Base-by-base conservation (phyloP, 495 filamentous ascomycete species). In the Tuber aestivum region DNA sequence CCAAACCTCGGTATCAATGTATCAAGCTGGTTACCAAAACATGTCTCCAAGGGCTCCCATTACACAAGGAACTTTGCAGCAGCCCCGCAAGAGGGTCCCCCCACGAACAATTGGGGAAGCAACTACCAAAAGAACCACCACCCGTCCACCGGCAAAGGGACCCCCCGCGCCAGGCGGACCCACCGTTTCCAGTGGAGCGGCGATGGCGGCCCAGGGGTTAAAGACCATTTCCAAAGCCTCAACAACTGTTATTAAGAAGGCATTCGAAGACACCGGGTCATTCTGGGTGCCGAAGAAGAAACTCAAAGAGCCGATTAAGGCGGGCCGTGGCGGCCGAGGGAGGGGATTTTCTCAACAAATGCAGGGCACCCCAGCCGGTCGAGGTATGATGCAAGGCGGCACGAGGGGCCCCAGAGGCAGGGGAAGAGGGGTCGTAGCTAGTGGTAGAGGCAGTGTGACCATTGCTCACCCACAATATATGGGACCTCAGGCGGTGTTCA, bases 201-300 rank as follows among this genome's bases (percentile, higher is more conserved):
- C 71, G 27, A 75, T 76, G 72, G 69, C 73, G 9, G 77, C 56
- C 40, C 44, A 70, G 27, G 78, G 78, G 20, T 41, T 79, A 41
- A 74, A 71, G 2, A 68, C 70, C 14, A 79, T 79, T 44, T 44
- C 61, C 35, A 79, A 79, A 20, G 69, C 72, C 1, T 65, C 72
- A 21, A 73, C 77, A 38, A 8, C 41, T 41, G 73, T 45, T 38
- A 40, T 79, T 18, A 79, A 75, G 40, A 79, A 79, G 41, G 70
- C 70, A 8, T 70, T 79, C 32, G 70, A 76, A 70, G 72, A 78
- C 14, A 44, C 70, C 18, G 76, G 75, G 8, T 70, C 37, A 41
- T 79, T 79, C 38, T 72, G 44, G 42, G 45, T 75, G 9, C 78
- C 78, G 20, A 79, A 79, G 68, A 72, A 70, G 65, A 76, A 75